Conservation (phyloP, 192 early-diverging fungal species). For the Backusella psychrophila region DNA sequence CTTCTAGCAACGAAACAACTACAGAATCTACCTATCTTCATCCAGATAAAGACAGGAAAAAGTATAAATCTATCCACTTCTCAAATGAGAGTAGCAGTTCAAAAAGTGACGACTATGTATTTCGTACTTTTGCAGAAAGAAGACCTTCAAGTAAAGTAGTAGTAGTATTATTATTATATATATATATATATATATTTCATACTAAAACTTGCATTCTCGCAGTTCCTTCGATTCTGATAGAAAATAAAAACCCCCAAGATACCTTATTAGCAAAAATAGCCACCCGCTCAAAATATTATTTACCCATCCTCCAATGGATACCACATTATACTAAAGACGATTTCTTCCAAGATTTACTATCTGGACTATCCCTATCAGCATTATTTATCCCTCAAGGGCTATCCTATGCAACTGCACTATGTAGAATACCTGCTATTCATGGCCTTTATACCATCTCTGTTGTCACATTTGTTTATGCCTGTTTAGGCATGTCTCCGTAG, state of each 20-base stretch:
- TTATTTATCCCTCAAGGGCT: slow-evolving; percentile 69
- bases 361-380: slow-evolving; percentile 73
- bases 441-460: slow-evolving; percentile 84
- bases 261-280: slow-evolving; percentile 26
- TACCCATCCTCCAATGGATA: slow-evolving; percentile 91
- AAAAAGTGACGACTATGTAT: background rate
- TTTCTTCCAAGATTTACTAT: slow-evolving; percentile 70
- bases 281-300: slow-evolving; percentile 80
- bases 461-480: slow-evolving; percentile 74
- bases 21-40: background rate
- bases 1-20: background rate
- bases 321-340: slow-evolving; percentile 65
- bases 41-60: background rate
- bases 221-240: slow-evolving; percentile 5
- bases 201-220: background rate
- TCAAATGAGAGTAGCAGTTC: background rate
- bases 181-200: background rate
- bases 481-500: slow-evolving; percentile 88
- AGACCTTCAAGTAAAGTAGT: background rate
- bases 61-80: background rate
- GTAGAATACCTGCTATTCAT: slow-evolving; percentile 76
- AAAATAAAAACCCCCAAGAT: slow-evolving; percentile 2
- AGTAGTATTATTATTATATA: too few relatives aligned
- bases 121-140: background rate
- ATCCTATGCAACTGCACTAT: slow-evolving; percentile 85